Evolutionary conservation across 306 rosid genomes (phyloP).

Genomic region (Citrullus colocynthis): DNA sequence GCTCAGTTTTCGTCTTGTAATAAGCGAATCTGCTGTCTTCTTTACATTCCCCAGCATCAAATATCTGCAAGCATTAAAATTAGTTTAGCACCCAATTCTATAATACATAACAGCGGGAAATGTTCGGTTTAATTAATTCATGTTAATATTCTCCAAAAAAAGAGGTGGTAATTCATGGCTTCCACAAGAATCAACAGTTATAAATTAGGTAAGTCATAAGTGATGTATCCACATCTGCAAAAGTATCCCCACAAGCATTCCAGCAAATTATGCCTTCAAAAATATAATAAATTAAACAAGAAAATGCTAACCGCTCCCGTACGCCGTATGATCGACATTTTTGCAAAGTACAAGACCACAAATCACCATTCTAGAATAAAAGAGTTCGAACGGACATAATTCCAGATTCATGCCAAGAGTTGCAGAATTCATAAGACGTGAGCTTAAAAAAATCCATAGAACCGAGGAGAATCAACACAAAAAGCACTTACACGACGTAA

Average conservation of each 20-base stretch:
- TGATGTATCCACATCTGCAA: background rate
- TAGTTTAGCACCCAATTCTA: conserved; percentile 1
- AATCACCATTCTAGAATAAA: background rate
- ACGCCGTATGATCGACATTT: background rate
- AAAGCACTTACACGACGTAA: background rate
- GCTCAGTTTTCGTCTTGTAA: conserved; percentile 26
- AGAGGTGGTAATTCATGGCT: background rate
- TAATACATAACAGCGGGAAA: background rate
- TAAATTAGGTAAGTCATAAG: background rate
- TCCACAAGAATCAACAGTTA: background rate
- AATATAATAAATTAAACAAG: background rate
- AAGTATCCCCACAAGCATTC: background rate
- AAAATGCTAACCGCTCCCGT: background rate
- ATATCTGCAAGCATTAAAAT: conserved; percentile 40
- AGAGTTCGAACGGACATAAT: background rate
- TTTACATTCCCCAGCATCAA: conserved; percentile 48
- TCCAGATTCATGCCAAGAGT: background rate
- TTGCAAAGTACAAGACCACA: background rate
- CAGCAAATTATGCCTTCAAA: background rate
- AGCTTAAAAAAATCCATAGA: background rate
- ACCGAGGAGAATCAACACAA: background rate
- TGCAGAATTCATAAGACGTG: background rate
- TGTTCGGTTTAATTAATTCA: background rate
- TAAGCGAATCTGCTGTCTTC: conserved; percentile 30
- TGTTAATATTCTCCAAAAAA: background rate